Evolutionary conservation across 306 rosid species (phyloP).

Genomic region (Casuarina equisetifolia): DNA sequence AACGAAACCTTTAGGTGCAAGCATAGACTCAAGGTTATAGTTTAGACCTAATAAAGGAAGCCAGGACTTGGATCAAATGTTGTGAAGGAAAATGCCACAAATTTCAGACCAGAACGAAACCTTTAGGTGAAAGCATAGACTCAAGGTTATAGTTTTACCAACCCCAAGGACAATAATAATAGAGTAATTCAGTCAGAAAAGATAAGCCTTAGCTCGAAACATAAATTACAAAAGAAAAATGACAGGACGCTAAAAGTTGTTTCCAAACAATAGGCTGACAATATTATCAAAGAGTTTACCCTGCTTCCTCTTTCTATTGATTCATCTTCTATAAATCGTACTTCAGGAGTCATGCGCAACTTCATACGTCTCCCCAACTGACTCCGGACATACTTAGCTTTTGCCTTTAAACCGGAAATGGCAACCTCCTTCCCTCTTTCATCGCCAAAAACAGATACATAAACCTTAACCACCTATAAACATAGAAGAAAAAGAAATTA

Average conservation of each 20-base stretch:
- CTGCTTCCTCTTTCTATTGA: constrained; percentile 94
- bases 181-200: not conserved
- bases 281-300: constrained; percentile 39
- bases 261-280: not conserved
- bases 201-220: not conserved
- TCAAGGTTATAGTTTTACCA: not conserved
- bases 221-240: not conserved
- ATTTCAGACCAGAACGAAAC: not conserved
- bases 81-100: not conserved
- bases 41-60: not conserved
- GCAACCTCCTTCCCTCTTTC: constrained; percentile 94
- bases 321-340: constrained; percentile 87
- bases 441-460: constrained; percentile 89
- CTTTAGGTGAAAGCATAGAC: constrained; percentile 5
- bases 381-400: constrained; percentile 82
- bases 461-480: constrained; percentile 78
- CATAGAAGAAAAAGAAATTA: constrained; percentile 8
- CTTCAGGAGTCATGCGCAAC: constrained; percentile 86
- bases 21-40: too few species aligned
- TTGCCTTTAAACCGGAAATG: constrained; percentile 84
- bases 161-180: constrained; percentile 2
- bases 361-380: constrained; percentile 84
- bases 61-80: not conserved
- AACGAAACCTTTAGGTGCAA: not conserved
- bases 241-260: not conserved